Percentiles rank a stretch among this genome's conserved stretches.
These are phyloP conservation scores for Aureobasidium leucospermi DNA, from an alignment of 2,329 filamentous ascomycete genomes.

Conservation along the genomic window DNA sequence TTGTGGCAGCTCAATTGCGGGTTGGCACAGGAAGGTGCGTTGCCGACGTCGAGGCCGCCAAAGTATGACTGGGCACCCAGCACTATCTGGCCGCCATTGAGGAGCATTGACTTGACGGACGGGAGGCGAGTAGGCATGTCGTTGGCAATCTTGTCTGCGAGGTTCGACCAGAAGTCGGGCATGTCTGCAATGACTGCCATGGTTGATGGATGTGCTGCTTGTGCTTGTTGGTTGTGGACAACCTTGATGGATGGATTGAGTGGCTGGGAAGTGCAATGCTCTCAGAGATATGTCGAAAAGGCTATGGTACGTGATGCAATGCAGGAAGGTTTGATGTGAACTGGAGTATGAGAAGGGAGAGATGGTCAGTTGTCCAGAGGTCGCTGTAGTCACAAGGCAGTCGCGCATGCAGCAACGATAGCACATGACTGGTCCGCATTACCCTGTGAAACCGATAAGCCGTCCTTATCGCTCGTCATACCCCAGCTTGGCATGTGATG, in stretches of 20 bases:
- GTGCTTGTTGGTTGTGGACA: background rate
- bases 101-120: conserved; percentile 5
- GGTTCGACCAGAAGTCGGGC: conserved; percentile 14
- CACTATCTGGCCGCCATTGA: conserved; percentile 4
- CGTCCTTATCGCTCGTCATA: conserved; percentile 4
- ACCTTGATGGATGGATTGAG: background rate
- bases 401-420: background rate
- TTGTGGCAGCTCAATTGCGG: conserved; percentile 57
- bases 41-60: background rate
- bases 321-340: background rate
- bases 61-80: conserved; percentile 2
- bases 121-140: background rate
- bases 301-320: too few relatives aligned
- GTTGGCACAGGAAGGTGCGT: conserved; percentile 26
- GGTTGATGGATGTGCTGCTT: background rate
- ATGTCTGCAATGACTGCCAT: background rate
- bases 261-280: background rate
- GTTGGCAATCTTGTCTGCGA: background rate
- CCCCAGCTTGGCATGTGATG: background rate
- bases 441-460: conserved; percentile 1
- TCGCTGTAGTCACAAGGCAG: background rate
- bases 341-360: background rate
- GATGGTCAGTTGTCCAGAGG: background rate
- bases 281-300: too few relatives aligned
- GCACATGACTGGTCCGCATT: conserved; percentile 6